These are phyloP conservation scores for Trichosporon faecale DNA, from an alignment of 1,284 basidiomycete genomes.

Conservation along the genomic window DNA sequence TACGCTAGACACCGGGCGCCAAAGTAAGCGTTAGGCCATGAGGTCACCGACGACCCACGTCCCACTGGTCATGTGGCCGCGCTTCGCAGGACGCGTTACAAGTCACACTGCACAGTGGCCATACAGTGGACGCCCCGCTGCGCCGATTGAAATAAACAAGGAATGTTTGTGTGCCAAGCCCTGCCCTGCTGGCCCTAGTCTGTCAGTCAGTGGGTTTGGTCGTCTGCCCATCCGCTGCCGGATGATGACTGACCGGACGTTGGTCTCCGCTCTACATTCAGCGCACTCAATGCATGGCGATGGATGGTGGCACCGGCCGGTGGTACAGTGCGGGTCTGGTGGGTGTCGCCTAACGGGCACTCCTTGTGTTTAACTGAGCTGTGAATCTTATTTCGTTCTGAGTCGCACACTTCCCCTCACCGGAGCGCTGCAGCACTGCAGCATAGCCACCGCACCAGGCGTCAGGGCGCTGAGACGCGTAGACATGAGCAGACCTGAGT, in stretches of 20 bases:
- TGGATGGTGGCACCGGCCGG: too few relatives aligned
- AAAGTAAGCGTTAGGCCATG: not conserved
- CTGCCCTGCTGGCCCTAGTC: too few relatives aligned
- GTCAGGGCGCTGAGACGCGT: not conserved
- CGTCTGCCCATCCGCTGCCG: not conserved
- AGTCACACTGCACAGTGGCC: too few relatives aligned
- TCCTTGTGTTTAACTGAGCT: not conserved
- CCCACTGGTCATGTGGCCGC: not conserved
- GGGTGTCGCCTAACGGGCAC: too few relatives aligned
- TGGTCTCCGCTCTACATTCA: not conserved
- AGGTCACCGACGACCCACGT: not conserved
- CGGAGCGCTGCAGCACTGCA: not conserved
- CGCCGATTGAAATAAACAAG: too few relatives aligned
- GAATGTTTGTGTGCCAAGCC: too few relatives aligned
- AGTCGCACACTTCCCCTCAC: not conserved
- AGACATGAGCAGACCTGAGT: not conserved
- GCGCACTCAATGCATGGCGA: too few relatives aligned
- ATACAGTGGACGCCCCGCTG: too few relatives aligned
- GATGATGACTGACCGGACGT: not conserved
- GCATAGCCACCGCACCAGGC: not conserved
- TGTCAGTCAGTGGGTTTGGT: not conserved
- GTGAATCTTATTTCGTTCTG: not conserved
- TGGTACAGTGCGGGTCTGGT: not conserved
- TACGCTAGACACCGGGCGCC: too few relatives aligned
- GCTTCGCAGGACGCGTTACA: not conserved